Evolutionary conservation across 1,284 basidiomycete species (phyloP).

Genomic region (Ganoderma boninense): DNA sequence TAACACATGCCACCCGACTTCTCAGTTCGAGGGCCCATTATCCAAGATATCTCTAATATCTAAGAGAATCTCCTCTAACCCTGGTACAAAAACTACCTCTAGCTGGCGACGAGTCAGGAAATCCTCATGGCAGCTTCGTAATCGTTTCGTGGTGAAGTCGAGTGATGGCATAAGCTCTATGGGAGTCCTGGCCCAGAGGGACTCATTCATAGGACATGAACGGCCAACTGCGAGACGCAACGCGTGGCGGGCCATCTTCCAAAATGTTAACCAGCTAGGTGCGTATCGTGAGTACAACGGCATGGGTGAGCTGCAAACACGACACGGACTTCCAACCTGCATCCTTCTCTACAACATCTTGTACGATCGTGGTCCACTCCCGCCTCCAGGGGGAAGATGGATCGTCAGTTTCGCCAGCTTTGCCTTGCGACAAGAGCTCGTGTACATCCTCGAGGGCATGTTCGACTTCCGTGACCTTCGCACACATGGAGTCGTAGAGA

Average conservation of each 20-base stretch:
- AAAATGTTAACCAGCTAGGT: slow-evolving; percentile 42
- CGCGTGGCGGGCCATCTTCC: slow-evolving; percentile 41
- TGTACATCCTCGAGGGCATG: slow-evolving; percentile 41
- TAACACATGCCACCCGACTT: not conserved
- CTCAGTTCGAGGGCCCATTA: not conserved
- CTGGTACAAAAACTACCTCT: slow-evolving; percentile 27
- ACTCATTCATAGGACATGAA: not conserved
- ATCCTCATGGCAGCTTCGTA: slow-evolving; percentile 34
- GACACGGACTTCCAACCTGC: slow-evolving; percentile 44
- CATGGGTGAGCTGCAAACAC: not conserved
- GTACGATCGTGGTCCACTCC: slow-evolving; percentile 42
- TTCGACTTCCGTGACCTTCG: slow-evolving; percentile 42
- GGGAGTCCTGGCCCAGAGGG: slow-evolving; percentile 35
- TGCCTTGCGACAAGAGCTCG: slow-evolving; percentile 34
- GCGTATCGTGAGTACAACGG: not conserved
- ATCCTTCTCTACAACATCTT: slow-evolving; percentile 45
- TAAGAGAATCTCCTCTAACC: slow-evolving; percentile 21
- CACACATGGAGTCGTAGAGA: slow-evolving; percentile 43
- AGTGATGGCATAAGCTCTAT: slow-evolving; percentile 33
- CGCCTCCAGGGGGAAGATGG: slow-evolving; percentile 28
- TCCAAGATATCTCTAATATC: slow-evolving; percentile 15
- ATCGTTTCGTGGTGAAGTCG: slow-evolving; percentile 26
- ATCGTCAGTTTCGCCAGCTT: not conserved
- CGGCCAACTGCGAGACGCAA: slow-evolving; percentile 20
- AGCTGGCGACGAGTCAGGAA: slow-evolving; percentile 33